phyloP scores from a whole-genome alignment of 2,329 filamentous ascomycete genomes.

The Curvularia verruculosa region DNA sequence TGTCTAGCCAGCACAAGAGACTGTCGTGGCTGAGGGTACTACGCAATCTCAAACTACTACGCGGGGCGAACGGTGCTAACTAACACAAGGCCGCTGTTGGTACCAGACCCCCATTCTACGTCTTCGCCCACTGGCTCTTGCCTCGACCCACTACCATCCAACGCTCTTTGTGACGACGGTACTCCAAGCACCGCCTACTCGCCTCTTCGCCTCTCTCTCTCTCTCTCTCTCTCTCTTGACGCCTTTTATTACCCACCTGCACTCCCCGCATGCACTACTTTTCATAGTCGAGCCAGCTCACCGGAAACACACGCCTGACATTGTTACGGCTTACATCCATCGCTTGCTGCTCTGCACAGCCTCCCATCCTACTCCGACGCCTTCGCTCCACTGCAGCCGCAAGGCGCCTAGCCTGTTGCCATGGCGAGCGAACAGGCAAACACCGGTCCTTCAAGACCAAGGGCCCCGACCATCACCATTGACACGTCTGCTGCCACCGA shows the following conservation, averaged over 20 bases:
- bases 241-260: constrained; percentile 13
- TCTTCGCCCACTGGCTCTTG: constrained; percentile 10
- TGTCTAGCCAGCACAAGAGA: background rate
- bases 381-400: constrained; percentile 15
- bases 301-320: constrained; percentile 40
- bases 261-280: constrained; percentile 33
- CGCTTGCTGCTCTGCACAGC: constrained; percentile 20
- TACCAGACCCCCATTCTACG: background rate
- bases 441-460: constrained; percentile 44
- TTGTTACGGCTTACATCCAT: constrained; percentile 35
- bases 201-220: too few species aligned
- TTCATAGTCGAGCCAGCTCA: constrained; percentile 24
- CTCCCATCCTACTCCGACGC: background rate
- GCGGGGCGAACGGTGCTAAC: constrained; percentile 2
- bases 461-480: constrained; percentile 60
- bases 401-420: constrained; percentile 26
- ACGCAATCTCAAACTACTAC: background rate
- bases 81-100: background rate
- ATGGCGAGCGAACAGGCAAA: constrained; percentile 41
- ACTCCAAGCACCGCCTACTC: constrained; percentile 5
- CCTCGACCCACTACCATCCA: constrained; percentile 4
- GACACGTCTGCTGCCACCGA: constrained; percentile 56
- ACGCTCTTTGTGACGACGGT: background rate
- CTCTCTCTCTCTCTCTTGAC: too few species aligned
- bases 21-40: constrained; percentile 2